Evolutionary conservation across 2,329 filamentous ascomycete species (phyloP).

Genomic region (Mariannaea sp.): DNA sequence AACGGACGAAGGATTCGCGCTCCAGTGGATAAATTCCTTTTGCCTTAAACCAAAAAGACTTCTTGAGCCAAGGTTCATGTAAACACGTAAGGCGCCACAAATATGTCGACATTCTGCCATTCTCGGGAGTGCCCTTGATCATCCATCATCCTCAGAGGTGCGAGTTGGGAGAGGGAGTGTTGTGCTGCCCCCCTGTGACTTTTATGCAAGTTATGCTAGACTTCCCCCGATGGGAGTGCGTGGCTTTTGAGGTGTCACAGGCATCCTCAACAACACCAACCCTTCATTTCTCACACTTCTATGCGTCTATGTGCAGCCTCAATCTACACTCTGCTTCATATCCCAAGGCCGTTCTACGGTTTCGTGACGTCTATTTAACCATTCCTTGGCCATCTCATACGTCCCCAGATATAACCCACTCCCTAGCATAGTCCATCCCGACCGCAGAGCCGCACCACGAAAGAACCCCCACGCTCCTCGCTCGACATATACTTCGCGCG

Average conservation of each 20-base stretch:
- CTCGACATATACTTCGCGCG: slow-evolving; percentile 66
- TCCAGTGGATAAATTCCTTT: too few species aligned
- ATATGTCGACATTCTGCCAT: slow-evolving; percentile 34
- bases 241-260: not conserved
- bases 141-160: slow-evolving; percentile 2
- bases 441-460: slow-evolving; percentile 73
- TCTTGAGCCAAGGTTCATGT: not conserved
- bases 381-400: slow-evolving; percentile 79
- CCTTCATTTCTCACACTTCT: not conserved
- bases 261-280: slow-evolving; percentile 8
- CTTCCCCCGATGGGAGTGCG: not conserved
- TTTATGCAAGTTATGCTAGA: not conserved
- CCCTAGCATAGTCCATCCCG: slow-evolving; percentile 80
- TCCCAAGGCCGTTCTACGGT: slow-evolving; percentile 44
- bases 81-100: slow-evolving; percentile 36
- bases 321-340: slow-evolving; percentile 22
- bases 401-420: slow-evolving; percentile 84
- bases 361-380: slow-evolving; percentile 54
- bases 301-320: not conserved
- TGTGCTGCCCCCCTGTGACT: not conserved
- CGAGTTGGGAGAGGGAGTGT: slow-evolving; percentile 10
- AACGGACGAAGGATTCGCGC: not conserved
- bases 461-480: slow-evolving; percentile 77
- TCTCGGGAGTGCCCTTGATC: slow-evolving; percentile 17
- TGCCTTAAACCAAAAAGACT: not conserved